phyloP scores from a whole-genome alignment of 305 asterid genomes.

The Andrographis paniculata region DNA sequence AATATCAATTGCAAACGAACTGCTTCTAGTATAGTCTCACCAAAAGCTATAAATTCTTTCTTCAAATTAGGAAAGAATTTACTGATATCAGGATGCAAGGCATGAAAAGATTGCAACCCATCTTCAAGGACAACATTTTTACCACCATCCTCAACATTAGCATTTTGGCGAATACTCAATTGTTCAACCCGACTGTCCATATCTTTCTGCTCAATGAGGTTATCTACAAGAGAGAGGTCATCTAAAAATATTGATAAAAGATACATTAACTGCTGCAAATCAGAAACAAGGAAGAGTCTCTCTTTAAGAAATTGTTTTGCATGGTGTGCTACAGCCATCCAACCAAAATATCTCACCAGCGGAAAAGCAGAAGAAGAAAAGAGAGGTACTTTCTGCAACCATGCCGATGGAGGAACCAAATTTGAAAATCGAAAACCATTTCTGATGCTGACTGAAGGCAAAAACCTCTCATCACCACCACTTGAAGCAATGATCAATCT shows the following conservation, averaged over 20 bases:
- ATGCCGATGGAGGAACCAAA: slow-evolving; percentile 68
- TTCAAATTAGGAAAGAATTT: slow-evolving; percentile 74
- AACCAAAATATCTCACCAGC: slow-evolving; percentile 77
- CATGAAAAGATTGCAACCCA: slow-evolving; percentile 47
- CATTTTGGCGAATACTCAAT: slow-evolving; percentile 24
- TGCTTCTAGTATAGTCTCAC: slow-evolving; percentile 87
- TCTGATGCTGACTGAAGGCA: slow-evolving; percentile 35
- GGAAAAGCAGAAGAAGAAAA: slow-evolving; percentile 75
- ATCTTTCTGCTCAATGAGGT: slow-evolving; percentile 40
- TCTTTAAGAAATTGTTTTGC: slow-evolving; percentile 79
- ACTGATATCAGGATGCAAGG: slow-evolving; percentile 60
- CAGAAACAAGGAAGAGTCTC: slow-evolving; percentile 85
- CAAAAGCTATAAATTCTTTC: slow-evolving; percentile 78
- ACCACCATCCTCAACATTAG: slow-evolving; percentile 26
- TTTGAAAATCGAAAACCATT: slow-evolving; percentile 76
- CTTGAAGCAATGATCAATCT: slow-evolving; percentile 87
- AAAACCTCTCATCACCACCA: slow-evolving; percentile 66
- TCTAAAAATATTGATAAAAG: slow-evolving; percentile 75
- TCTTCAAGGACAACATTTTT: slow-evolving; percentile 33
- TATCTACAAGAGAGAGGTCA: slow-evolving; percentile 68
- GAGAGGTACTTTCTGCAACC: slow-evolving; percentile 73
- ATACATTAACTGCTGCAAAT: slow-evolving; percentile 65
- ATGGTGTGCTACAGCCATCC: slow-evolving; percentile 96
- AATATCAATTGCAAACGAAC: slow-evolving; percentile 87
- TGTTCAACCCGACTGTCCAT: slow-evolving; percentile 27